Percentiles rank a stretch among this genome's conserved stretches.
Conservation (phyloP, 805 yeast species). For the Danielia reshetovae region DNA sequence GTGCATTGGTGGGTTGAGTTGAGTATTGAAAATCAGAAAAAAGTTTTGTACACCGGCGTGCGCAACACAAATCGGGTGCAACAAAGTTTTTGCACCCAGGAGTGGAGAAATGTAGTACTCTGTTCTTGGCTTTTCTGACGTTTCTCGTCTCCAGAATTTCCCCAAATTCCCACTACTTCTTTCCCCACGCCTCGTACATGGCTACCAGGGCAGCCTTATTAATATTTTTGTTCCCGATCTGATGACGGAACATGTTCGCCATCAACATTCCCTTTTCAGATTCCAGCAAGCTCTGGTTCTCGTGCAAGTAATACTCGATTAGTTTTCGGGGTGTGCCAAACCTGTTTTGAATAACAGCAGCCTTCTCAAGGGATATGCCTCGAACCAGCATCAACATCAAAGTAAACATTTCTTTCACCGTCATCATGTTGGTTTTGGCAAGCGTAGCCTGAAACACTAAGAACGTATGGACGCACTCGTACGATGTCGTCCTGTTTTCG, state of each 20-base stretch:
- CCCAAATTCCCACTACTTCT: background rate
- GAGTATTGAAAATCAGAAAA: background rate
- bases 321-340: slow-evolving; percentile 69
- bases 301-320: slow-evolving; percentile 42
- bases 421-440: slow-evolving; percentile 64
- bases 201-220: slow-evolving; percentile 49
- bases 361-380: slow-evolving; percentile 85
- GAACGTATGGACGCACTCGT: slow-evolving; percentile 36
- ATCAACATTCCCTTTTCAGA: slow-evolving; percentile 26
- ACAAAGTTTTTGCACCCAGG: background rate
- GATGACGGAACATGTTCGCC: slow-evolving; percentile 30
- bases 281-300: slow-evolving; percentile 15
- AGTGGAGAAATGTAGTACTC: too few relatives aligned
- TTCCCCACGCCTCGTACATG: slow-evolving; percentile 58
- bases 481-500: slow-evolving; percentile 22
- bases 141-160: too few relatives aligned
- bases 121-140: background rate
- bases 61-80: background rate
- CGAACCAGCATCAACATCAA: slow-evolving; percentile 72
- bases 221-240: slow-evolving; percentile 50
- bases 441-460: slow-evolving; percentile 57
- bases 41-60: background rate
- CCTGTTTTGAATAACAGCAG: slow-evolving; percentile 64
- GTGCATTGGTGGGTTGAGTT: slow-evolving; percentile 8
- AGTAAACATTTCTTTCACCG: slow-evolving; percentile 72